Base-by-base conservation (phyloP, 805 yeast genomes). In the Metschnikowia continentalis region DNA sequence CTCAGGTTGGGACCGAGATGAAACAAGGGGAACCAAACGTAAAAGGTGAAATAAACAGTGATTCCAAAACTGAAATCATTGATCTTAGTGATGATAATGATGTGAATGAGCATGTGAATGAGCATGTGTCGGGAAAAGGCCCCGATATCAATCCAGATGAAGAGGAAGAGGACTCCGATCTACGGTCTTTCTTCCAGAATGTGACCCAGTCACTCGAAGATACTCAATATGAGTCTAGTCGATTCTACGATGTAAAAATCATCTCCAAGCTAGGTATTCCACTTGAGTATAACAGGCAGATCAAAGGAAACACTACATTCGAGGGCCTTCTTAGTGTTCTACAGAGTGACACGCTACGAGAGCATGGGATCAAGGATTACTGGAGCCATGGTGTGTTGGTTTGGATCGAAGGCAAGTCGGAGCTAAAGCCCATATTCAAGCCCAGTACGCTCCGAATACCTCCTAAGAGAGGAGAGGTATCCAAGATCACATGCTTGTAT, bases 321-420 rank as follows among this genome's bases (percentile, higher is more conserved):
- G 49, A 30, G n/a, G 46, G 46, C n/a, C 48, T 50, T 13, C 43
- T 54, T 32, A 35, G 43, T n/a, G 17, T 40, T 7, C 23, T 52
- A 32, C 47, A 32, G 51, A 22, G 38, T 35, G 44, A 46, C 43
- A 38, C 59, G 48, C 40, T 41, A n/a, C 43, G 54, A 36, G 49
- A 42, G 14, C 26, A 35, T 26, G 35, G 19, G 22, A 35, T 26
- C 10, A 35, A 48, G 22, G 54, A 60, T 47, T 39, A 52, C 33
- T 40, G 54, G 33, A 42, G 52, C 3, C 35, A 55, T 8, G 58
- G 62, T 3, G 52, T 63, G 1, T 59, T 73, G 48, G 58, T 72
- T 8, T 74, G 77, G 78, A 59, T 72, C 6, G 73, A 71, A 37
- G 77, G 76, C 1, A 64, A 63, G 49, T 63, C 63, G 52, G 74